Evolutionary conservation across 108 stramenopile species (phyloP), one percentile per base, ranked within the genome.

Genomic region (Conticribra weissflogii): DNA sequence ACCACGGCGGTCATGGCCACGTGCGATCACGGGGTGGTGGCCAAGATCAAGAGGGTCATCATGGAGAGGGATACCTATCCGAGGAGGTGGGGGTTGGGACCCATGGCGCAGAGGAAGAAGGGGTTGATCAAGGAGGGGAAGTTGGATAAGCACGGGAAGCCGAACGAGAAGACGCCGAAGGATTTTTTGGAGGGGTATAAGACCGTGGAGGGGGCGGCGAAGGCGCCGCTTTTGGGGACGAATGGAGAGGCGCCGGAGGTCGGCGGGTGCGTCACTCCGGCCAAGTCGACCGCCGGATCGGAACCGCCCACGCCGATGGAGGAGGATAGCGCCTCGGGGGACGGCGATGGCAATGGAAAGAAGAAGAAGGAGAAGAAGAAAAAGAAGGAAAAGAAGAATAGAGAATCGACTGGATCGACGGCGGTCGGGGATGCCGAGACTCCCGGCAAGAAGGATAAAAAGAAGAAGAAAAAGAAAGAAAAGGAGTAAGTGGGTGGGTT

Each of bases 21-120:
- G 7, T 92, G 93, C 17, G 99, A 99, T 88, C 99, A 99, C 83
- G 99, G 99, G 21, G 92, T 94, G 41, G 99, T 99, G 33, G 98
- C 98, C 53, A 98, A 97, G 88, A 98, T 99, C 78, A 99, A 99
- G 83, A 93, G 99, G 49, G 99, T 99, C 29, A 98, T 99, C 83
- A 99, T 99, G 99, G 99, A 99, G 88, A 82, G 99, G 23, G 99
- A 99, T 87, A 96, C 96, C 0, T 99, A 99, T 73, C 99, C 99
- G 5, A 81, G 97, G 59, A 78, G 97, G 71, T 99, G 99, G 99
- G 98, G 99, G 33, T 80, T 99, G 55, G 99, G 99, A 21, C 99
- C 98, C 16, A 92, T 99, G 86, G 99, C 99, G 9, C 88, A 91
- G 64, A 92, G 92, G 68, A 98, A 98, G 81, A 99, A 99, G 91